phyloP scores from a whole-genome alignment of 306 rosid species.

The Abrus pulchellus region DNA sequence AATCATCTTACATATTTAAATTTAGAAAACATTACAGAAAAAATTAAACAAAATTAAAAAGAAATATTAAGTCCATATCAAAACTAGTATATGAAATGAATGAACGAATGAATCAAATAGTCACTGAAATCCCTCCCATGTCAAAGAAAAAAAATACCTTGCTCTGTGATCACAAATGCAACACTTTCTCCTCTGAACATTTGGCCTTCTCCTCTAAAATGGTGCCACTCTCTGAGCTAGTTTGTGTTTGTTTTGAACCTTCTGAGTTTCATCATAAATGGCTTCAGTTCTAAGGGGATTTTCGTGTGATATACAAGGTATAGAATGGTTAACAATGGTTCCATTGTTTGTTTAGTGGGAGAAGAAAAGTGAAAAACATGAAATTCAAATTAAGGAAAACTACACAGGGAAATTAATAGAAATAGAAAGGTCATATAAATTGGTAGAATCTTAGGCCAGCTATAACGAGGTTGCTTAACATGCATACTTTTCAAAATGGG shows the following conservation, averaged over 20 bases:
- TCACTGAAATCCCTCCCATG: neutral
- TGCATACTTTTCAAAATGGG: too few species aligned
- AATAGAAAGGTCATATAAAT: too few species aligned
- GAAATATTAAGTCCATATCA: neutral
- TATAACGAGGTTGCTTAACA: too few species aligned
- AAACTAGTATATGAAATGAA: neutral
- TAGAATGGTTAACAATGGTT: neutral
- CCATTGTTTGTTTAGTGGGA: too few species aligned
- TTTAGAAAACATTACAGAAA: too few species aligned
- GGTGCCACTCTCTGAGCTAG: neutral
- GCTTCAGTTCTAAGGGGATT: neutral
- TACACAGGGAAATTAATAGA: too few species aligned
- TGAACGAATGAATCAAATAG: neutral
- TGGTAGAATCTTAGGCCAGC: too few species aligned
- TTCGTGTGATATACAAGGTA: neutral
- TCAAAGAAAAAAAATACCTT: neutral
- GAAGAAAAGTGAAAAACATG: too few species aligned
- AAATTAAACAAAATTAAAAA: neutral
- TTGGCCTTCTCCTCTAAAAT: neutral
- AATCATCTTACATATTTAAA: too few species aligned
- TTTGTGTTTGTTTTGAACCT: neutral
- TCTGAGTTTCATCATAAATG: neutral
- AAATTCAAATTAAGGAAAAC: too few species aligned
- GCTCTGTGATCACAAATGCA: neutral
- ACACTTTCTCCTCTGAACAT: constrained; percentile 2